Conservation (phyloP, 352 stramenopile genomes). For the Phytopythium vexans region DNA sequence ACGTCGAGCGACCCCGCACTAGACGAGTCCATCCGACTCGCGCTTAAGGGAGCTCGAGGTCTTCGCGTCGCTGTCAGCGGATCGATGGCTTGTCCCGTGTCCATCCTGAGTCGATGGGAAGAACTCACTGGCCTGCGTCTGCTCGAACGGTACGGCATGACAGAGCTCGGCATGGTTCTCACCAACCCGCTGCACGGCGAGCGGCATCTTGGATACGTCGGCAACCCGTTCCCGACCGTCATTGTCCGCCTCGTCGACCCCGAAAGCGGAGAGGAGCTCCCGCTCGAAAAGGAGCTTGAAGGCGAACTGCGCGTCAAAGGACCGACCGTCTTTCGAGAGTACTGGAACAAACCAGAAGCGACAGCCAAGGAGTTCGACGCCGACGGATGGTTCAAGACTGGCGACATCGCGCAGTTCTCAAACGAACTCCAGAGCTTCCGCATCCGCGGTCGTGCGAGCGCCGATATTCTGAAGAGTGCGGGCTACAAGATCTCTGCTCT, state of each 20-base stretch:
- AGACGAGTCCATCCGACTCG: too few species aligned
- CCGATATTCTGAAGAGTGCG: constrained; percentile 91
- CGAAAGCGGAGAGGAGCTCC: constrained; percentile 51
- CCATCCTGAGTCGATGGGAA: constrained; percentile 80
- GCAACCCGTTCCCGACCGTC: constrained; percentile 78
- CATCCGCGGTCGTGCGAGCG: constrained; percentile 84
- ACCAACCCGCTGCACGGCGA: constrained; percentile 78
- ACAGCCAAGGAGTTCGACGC: constrained; percentile 84
- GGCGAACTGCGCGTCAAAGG: constrained; percentile 87
- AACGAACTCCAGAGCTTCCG: constrained; percentile 70
- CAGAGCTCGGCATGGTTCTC: constrained; percentile 90
- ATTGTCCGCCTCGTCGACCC: constrained; percentile 74
- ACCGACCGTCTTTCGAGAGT: constrained; percentile 84
- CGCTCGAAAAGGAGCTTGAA: constrained; percentile 32
- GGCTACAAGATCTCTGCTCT: constrained; percentile 93
- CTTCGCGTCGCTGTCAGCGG: constrained; percentile 74
- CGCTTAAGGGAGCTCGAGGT: constrained; percentile 20
- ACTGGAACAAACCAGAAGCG: constrained; percentile 81
- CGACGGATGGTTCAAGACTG: constrained; percentile 90
- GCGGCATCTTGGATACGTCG: constrained; percentile 82
- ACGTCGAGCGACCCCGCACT: too few species aligned
- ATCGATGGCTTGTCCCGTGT: constrained; percentile 84
- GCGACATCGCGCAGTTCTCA: constrained; percentile 86
- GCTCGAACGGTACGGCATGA: constrained; percentile 92
- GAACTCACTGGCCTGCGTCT: constrained; percentile 73